Evolutionary conservation across 2,329 filamentous ascomycete species (phyloP), one percentile per base, ranked within the genome.

Genomic region (Colletotrichum brevisporum): DNA sequence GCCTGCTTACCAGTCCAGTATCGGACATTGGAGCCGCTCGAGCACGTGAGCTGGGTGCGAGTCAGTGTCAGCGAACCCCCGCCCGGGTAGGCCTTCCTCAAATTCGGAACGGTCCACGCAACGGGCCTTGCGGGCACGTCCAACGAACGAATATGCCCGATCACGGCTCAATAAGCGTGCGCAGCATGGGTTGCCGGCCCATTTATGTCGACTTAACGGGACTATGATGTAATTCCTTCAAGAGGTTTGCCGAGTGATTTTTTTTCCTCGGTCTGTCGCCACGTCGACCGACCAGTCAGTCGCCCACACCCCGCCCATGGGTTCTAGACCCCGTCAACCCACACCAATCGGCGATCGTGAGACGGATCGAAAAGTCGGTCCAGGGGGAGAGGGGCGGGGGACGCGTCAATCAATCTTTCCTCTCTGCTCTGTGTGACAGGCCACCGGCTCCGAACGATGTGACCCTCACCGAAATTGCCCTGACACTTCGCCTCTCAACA

Each of bases 161-260:
- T 12, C 12, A 52, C 52, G 31, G 58, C 58, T 61, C 52, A 53
- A 43, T n/a, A 16, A 41, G 16, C 13, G 24, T n/a, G 27, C 21
- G 26, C 16, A 50, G 24, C 57, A 60, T 39, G 58, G 58, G 21
- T 18, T n/a, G 31, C 27, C 16, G 24, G 55, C 26, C 58, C 47
- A 61, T 43, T 41, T 21, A 61, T 53, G 15, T 36, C 36, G 26
- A 39, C n/a, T 21, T 39, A 18, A 55, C 9, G 51, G 43, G 27
- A 18, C 3, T 24, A 62, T 56, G 63, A 67, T 55, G 63, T 62
- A 48, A 67, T 62, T 10, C 43, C 9, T 26, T 36, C 8, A 62
- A 41, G 50, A 62, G 43, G 27, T 47, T 62, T 53, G 57, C 57
- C 43, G 41, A 61, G 39, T 52, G 21, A n/a, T 27, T 54, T 53